These are phyloP conservation scores for Teratosphaeria pseudoeucalypti DNA, from an alignment of 2,329 filamentous ascomycete species.

Conservation along the genomic window DNA sequence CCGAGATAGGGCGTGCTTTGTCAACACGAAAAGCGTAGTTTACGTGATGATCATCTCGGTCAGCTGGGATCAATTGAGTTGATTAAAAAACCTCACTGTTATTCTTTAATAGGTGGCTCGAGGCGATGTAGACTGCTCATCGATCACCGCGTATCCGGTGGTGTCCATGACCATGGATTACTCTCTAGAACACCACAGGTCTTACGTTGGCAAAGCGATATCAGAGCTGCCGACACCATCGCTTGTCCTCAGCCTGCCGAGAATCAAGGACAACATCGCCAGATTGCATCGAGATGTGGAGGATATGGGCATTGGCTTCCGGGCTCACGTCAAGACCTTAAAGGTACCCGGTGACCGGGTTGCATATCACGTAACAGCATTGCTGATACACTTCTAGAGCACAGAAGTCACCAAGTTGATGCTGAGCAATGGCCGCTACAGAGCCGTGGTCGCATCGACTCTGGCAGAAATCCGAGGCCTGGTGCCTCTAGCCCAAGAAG, in stretches of 20 bases:
- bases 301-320: neutral
- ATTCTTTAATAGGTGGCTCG: neutral
- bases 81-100: too few relatives aligned
- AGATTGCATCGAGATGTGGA: neutral
- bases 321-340: neutral
- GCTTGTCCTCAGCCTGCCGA: neutral
- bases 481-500: neutral
- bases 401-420: neutral
- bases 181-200: neutral
- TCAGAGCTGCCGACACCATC: neutral
- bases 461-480: neutral
- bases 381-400: neutral
- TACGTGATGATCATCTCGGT: neutral
- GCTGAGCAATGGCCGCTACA: neutral
- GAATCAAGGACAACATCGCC: neutral
- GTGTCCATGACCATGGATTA: neutral
- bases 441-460: neutral
- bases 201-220: neutral
- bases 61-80: too few relatives aligned
- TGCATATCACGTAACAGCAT: neutral
- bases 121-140: neutral
- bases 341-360: neutral
- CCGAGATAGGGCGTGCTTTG: neutral
- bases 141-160: neutral
- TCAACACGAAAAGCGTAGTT: neutral